Evolutionary conservation across 2,329 filamentous ascomycete genomes (phyloP), one percentile per base, ranked within the genome.

Genomic region (Xylaria sp.): DNA sequence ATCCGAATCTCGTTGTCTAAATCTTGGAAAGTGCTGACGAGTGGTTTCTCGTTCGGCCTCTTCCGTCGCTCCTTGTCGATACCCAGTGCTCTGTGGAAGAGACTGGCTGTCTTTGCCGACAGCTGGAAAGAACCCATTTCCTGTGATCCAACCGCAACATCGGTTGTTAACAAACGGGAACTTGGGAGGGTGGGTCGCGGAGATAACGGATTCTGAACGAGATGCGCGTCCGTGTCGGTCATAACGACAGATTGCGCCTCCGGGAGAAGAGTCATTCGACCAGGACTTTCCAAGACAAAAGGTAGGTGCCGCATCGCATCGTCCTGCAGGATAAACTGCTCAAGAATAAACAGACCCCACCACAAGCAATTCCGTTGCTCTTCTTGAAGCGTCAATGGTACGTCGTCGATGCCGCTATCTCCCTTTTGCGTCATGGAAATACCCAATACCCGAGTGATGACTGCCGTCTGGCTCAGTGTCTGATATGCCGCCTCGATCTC

Each of bases 301-400:
- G 70, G 70, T 5, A 72, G 59, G 34, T 68, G 62, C 54, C 66
- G 65, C 37, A 66, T 66, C 4, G 57, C 56, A 47, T 72, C 70
- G 47, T 72, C 70, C 50, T 70, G 67, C 49, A 72, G 71, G 35
- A 73, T 65, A 48, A 70, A 72, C 75, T 77, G 75, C 59, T 79
- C 76, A 35, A 78, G 67, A 16, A 78, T 75, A 59, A 79, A 75
- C 48, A 78, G 67, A 1, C 72, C 73, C 76, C 76, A 79, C 71
- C 77, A 79, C 35, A 78, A 65, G 48, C 74, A 72, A 51, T 75
- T 71, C 4, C 70, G 71, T 62, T 77, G 75, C 60, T 79, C 63
- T 10, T 62, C 51, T 8, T 65, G 54, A 0, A 65, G 57, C n/a
- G 60, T 63, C 11, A 63, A 54, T 3, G 60, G 57, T 19, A 59